Percentiles rank a stretch among this genome's conserved stretches.
These are phyloP conservation scores for Leccinum incarnatum DNA, from an alignment of 768 basidiomycete species.

Conservation along the genomic window DNA sequence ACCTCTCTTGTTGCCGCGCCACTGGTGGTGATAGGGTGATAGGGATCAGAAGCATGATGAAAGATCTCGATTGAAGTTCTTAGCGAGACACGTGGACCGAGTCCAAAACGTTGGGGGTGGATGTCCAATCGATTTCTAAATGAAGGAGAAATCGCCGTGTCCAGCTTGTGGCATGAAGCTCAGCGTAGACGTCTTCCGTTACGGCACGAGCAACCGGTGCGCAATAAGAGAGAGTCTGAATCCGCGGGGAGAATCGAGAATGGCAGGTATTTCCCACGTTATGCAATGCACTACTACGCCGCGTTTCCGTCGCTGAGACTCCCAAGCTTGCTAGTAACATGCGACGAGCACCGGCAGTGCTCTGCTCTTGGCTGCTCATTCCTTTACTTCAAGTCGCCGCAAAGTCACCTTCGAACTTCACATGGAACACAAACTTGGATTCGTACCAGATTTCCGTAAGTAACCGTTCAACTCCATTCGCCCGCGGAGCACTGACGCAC, in stretches of 20 bases:
- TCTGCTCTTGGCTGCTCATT: conserved; percentile 18
- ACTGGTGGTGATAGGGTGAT: neutral
- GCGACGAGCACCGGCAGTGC: conserved; percentile 19
- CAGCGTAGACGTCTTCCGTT: neutral
- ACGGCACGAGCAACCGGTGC: neutral
- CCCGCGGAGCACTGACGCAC: conserved; percentile 12
- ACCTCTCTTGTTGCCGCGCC: neutral
- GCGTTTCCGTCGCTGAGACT: conserved; percentile 1
- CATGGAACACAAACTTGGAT: conserved; percentile 18
- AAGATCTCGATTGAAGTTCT: neutral
- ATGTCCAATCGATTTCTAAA: neutral
- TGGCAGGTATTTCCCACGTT: conserved; percentile 16
- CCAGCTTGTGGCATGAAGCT: neutral
- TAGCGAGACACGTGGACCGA: neutral
- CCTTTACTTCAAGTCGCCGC: conserved; percentile 9
- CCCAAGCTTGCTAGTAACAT: conserved; percentile 13
- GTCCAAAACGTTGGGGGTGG: neutral
- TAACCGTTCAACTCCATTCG: neutral
- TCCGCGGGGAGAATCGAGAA: neutral
- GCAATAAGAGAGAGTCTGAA: too few species aligned
- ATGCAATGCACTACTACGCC: neutral
- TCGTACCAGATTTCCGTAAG: conserved; percentile 29
- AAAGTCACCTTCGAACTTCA: conserved; percentile 10
- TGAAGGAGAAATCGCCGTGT: neutral
- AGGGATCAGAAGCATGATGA: neutral